Percentiles rank a stretch among this genome's conserved stretches.
These are phyloP conservation scores for Hypsizygus ulmarius DNA, from an alignment of 1,284 basidiomycete species.

Conservation along the genomic window DNA sequence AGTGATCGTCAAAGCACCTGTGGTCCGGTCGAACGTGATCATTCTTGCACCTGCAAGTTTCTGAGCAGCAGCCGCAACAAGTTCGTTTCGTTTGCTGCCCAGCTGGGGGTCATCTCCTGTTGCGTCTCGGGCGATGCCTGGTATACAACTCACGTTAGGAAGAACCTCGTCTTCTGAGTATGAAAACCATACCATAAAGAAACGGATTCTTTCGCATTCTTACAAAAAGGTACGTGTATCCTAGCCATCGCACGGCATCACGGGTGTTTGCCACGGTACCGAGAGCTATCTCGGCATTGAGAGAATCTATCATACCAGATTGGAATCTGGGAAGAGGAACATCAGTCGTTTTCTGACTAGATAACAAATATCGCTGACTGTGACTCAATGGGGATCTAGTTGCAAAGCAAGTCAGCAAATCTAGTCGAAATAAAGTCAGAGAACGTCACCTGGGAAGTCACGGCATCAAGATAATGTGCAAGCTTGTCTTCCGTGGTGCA, in stretches of 20 bases:
- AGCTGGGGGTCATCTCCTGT: constrained; percentile 78
- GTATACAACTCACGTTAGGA: background rate
- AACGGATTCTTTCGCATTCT: constrained; percentile 94
- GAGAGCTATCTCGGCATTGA: constrained; percentile 95
- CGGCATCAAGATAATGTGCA: constrained; percentile 86
- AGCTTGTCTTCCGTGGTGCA: constrained; percentile 95
- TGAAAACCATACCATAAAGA: constrained; percentile 69
- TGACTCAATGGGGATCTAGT: constrained; percentile 91
- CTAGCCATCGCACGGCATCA: constrained; percentile 94
- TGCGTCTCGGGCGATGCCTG: constrained; percentile 80
- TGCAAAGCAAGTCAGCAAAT: background rate
- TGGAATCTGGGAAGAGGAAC: constrained; percentile 60
- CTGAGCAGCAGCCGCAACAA: constrained; percentile 72
- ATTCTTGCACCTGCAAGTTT: constrained; percentile 78
- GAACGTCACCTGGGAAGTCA: constrained; percentile 75
- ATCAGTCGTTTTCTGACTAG: background rate
- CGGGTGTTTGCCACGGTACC: constrained; percentile 89
- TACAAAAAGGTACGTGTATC: constrained; percentile 97
- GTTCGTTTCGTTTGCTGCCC: constrained; percentile 68
- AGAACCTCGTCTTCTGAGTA: background rate
- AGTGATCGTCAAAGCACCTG: constrained; percentile 70
- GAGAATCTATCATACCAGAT: constrained; percentile 83
- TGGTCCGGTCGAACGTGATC: constrained; percentile 73
- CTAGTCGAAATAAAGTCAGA: constrained; percentile 8
- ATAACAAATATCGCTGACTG: constrained; percentile 52